A percentile compares a stretch with the other conserved stretches of the same genome.
Evolutionary conservation across 306 rosid species (phyloP).

Genomic region (Corylus americana): DNA sequence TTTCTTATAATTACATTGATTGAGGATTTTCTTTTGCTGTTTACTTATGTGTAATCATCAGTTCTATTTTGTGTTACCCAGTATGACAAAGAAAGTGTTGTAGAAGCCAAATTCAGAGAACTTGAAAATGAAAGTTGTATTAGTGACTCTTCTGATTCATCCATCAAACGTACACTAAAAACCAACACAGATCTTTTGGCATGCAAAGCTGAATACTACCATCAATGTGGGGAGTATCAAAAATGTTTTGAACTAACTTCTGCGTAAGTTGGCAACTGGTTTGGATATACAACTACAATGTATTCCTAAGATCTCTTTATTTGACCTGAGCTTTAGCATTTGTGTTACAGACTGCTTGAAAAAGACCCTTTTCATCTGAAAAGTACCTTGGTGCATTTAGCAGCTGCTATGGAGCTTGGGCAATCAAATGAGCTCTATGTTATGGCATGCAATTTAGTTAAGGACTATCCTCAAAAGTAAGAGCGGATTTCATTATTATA

Average conservation of each 20-base stretch:
- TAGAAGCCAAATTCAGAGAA: constrained; percentile 81
- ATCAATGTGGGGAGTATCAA: constrained; percentile 94
- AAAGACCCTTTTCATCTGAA: constrained; percentile 94
- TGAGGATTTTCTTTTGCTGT: background rate
- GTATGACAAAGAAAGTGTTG: constrained; percentile 83
- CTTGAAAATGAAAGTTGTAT: constrained; percentile 74
- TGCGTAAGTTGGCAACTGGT: constrained; percentile 62
- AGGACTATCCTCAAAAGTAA: constrained; percentile 97
- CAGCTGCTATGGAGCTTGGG: constrained; percentile 97
- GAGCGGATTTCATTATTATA: constrained; percentile 14
- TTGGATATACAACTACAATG: constrained; percentile 21
- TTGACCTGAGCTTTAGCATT: constrained; percentile 17
- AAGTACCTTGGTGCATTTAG: constrained; percentile 88
- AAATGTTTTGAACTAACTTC: constrained; percentile 92
- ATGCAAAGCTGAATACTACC: constrained; percentile 98
- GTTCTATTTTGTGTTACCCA: constrained; percentile 38
- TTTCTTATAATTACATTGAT: background rate
- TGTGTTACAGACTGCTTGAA: constrained; percentile 75
- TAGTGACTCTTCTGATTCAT: constrained; percentile 59
- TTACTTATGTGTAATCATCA: constrained; percentile 17
- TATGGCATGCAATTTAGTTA: constrained; percentile 94
- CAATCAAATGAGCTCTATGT: constrained; percentile 95
- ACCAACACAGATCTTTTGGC: constrained; percentile 85
- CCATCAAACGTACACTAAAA: constrained; percentile 66
- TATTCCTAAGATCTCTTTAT: constrained; percentile 12